Base-by-base conservation (phyloP, 768 basidiomycete species). In the Auricularia heimuer region DNA sequence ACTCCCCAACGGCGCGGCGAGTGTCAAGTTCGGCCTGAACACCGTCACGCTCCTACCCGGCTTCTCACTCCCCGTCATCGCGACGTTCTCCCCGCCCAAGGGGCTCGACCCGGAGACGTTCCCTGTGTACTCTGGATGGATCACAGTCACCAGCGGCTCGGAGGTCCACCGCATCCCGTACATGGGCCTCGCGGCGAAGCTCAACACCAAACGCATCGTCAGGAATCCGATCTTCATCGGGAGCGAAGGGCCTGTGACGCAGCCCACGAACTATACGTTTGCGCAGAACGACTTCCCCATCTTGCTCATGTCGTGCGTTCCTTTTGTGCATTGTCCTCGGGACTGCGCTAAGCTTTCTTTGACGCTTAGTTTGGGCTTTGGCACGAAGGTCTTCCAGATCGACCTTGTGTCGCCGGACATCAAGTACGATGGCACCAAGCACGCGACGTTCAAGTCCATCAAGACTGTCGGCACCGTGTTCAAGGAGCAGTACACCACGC, bases 331-430 rank as follows among this genome's bases (percentile, higher is more conserved):
- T 51, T 21, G 4, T 10, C 47, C 16, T 8, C 21, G 47, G 6
- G 6, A 8, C 7, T 18, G 47, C 12, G 3, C 12, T 42, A 14
- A 42, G 21, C 7, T 21, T 16, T 18, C 10, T 12, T 66, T 63
- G 7, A 37, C 51, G 42, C 18, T 4, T 18, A 51, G 47, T 10
- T 51, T 85, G 82, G 72, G 86, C 86, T 71, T 85, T 85, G 63
- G 82, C 77, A 1, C 85, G 79, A 4, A 77, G 80, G 64, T 87
- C 86, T 61, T 88, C 85, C n/a, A 89, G 79, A 2, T 86, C 73
- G 10, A 88, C 70, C 0, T 85, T 86, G 60, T 89, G 87, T 18
- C 87, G 79, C 73, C 88, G 85, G 18, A 81, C 79, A 76, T 78
- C 69, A 72, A 77, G n/a, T 72, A 84, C 66, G 74, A 67, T 3